Evolutionary conservation across 768 basidiomycete species (phyloP).

Genomic region (Crucibulum laeve): DNA sequence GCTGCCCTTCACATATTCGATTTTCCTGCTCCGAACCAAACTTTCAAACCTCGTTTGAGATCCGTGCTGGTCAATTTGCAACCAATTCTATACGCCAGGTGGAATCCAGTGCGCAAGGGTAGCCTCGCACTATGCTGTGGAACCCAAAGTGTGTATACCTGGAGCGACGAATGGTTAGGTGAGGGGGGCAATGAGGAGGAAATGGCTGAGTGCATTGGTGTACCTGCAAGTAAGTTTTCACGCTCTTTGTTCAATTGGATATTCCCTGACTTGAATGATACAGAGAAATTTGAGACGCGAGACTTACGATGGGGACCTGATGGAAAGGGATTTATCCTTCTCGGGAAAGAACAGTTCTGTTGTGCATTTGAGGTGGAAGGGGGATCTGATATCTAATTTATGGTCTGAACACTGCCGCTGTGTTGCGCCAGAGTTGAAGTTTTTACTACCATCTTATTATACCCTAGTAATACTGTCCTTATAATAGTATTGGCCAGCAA

Average conservation of each 20-base stretch:
- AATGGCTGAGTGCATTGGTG: conserved; percentile 86
- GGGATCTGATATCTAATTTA: conserved; percentile 13
- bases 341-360: conserved; percentile 80
- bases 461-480: no score
- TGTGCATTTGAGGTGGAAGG: conserved; percentile 79
- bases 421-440: no score
- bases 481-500: no score
- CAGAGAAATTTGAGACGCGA: conserved; percentile 70
- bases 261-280: background rate
- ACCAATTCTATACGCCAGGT: conserved; percentile 61
- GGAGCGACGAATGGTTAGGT: conserved; percentile 80
- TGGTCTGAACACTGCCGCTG: background rate
- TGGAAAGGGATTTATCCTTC: conserved; percentile 71
- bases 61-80: conserved; percentile 64
- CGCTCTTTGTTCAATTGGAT: conserved; percentile 10
- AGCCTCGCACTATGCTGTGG: conserved; percentile 67
- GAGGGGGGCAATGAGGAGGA: conserved; percentile 59
- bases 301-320: conserved; percentile 82
- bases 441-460: no score
- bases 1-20: conserved; percentile 64
- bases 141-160: conserved; percentile 62
- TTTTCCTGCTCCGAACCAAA: conserved; percentile 59
- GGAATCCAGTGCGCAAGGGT: conserved; percentile 85
- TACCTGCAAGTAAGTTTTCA: conserved; percentile 71
- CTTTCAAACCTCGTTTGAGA: conserved; percentile 57